Base-by-base conservation (phyloP, 2,329 filamentous ascomycete species). In the Aspergillus texensis region DNA sequence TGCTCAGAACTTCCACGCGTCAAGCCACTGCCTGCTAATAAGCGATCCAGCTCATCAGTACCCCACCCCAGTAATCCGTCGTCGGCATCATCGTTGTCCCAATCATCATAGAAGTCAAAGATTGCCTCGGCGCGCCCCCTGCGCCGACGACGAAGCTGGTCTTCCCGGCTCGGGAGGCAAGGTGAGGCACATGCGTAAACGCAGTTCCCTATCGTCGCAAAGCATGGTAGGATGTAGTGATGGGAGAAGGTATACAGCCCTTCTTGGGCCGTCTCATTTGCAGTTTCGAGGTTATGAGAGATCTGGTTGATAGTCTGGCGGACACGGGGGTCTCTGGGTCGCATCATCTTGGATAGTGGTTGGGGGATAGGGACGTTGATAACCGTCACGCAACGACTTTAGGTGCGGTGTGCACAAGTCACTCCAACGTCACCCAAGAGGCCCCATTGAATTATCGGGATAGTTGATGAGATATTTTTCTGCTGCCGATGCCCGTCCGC, bases 61-160 rank as follows among this genome's bases (percentile, higher is more conserved):
- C 90, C 89, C 91, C 93, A 96, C 53, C 88, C 89, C 58, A 94
- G 80, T 55, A 94, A 77, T 45, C 88, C 85, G 39, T 82, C 82
- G 57, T 86, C 85, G 34, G 70, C 72, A 62, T 88, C 85, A 60
- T 88, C 85, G 53, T 86, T 84, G 65, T 97, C 93, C 94, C 94
- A 98, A 78, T 97, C 94, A 78, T 97, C 94, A 81, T 98, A 98
- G 77, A 98, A 98, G 77, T 97, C 94, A 75, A 98, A 98, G 72
- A 88, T 94, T 71, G 91, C 87, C 78, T 97, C 94, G 32, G 93
- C 91, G 58, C 83, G 79, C 21, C 79, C 79, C 41, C 90, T 86
- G 71, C 93, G 88, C 65, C 89, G 83, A 62, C 92, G 88, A 34
- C 91, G 88, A 56, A 88, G 82, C 63, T 91, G 88, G 74, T 94